Base-by-base conservation (phyloP, 257 asterid species). In the Mentha longifolia region DNA sequence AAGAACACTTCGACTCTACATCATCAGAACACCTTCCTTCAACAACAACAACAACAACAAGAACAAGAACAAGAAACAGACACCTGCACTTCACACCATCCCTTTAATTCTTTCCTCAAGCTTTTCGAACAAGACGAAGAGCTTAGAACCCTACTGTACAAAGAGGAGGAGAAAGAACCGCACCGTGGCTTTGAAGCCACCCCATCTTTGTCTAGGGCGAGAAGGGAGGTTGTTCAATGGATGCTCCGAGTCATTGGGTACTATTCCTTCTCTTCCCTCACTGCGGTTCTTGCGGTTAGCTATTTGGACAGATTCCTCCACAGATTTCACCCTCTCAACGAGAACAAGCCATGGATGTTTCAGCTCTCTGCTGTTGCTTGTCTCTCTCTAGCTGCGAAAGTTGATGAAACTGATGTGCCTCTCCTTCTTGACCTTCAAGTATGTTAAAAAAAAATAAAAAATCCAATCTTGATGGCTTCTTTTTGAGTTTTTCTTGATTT, bases 281-380 rank as follows among this genome's bases (percentile, higher is more conserved):
- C 96, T 78, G 90, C 92, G 41, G 76, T 92, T 85, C 91, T 88
- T 76, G 96, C 96, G 47, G 86, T 85, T 9, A 84, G 79, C 82
- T 92, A 84, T 35, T 64, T 89, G 71, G 97, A 89, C 73, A 82
- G 94, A 50, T 89, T 89, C 74, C 78, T 87, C 28, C 66, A 11
- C 65, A 64, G 74, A 52, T 76, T 71, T 59, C 71, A 74, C 60
- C 79, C 79, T 42, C 80, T 51, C 11, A 51, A 78, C 13, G 28
- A 46, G 20, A 82, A 76, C 52, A 84, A 84, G 78, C 89, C 95
- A 72, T 89, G 97, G 96, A 86, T 83, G 85, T 59, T 67, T 69
- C 97, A 92, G 8, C 92, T 92, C 6, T 86, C 87, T 76, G 91
- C 95, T 55, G 96, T 92, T 31, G 89, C 92, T 60, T 92, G 89